Percentiles rank a stretch among this genome's conserved stretches.
Conservation (phyloP, 202 grass and related monocot genomes). For the Brachypodium distachyon region DNA sequence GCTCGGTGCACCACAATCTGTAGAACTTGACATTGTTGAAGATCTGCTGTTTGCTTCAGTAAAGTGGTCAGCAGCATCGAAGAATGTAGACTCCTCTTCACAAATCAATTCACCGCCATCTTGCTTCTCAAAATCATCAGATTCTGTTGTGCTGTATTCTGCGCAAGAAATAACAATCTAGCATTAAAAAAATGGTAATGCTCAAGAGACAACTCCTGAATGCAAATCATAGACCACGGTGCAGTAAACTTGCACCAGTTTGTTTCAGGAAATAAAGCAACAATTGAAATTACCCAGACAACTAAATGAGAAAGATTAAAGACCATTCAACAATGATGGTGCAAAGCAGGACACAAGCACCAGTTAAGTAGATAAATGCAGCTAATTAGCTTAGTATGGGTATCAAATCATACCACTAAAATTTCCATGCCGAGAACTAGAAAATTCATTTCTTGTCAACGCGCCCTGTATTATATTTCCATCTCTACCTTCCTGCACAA, state of each 20-base stretch:
- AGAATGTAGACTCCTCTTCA: constrained; percentile 55
- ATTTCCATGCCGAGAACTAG: constrained; percentile 67
- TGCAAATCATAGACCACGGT: not conserved
- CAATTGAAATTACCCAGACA: not conserved
- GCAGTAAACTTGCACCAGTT: not conserved
- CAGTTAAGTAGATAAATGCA: not conserved
- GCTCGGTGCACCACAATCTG: not conserved
- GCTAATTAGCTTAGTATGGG: not conserved
- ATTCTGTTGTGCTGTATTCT: constrained; percentile 81
- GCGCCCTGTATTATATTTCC: constrained; percentile 37
- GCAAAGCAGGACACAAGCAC: not conserved
- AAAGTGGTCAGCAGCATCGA: constrained; percentile 57
- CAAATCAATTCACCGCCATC: constrained; percentile 48
- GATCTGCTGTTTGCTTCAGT: constrained; percentile 26
- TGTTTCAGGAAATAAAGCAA: not conserved
- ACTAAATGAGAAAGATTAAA: not conserved
- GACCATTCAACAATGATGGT: not conserved
- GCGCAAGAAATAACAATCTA: constrained; percentile 2
- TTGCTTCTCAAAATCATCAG: constrained; percentile 66
- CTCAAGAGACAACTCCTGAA: not conserved
- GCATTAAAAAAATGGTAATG: constrained; percentile 10
- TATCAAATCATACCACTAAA: constrained; percentile 49
- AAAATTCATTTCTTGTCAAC: constrained; percentile 53
- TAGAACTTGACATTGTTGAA: constrained; percentile 24
- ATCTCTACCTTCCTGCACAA: constrained; percentile 72